Evolutionary conservation across 768 basidiomycete genomes (phyloP), one percentile per base, ranked within the genome.

Genomic region (Boletus tylopilopsis): DNA sequence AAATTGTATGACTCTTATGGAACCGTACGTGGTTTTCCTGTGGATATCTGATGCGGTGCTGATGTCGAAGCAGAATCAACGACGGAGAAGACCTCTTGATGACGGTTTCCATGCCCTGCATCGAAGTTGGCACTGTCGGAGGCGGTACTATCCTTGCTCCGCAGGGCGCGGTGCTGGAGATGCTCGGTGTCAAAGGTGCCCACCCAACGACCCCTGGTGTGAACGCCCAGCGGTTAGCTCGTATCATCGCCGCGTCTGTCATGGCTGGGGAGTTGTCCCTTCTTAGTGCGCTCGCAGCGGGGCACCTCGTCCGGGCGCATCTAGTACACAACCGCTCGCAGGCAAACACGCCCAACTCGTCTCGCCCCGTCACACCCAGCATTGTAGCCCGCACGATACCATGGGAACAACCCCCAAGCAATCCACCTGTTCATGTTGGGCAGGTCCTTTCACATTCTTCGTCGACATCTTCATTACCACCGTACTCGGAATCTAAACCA

Each of bases 1-100:
- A 33, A 94, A 92, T 66, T 99, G 96, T 70, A 95, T 99, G 76
- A 99, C 96, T 1, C 73, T 97, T 40, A 98, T 99, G 95, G 96
- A 99, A 69, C 85, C 94, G 88, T 96, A 67, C 69, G 91, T 58
- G 47, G 38, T 34, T 45, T 16, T 42, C 41, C 19, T 52, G 27
- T 43, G 34, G 42, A 45, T 13, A 0, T 22, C 18, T 57, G 19
- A 49, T 44, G 47, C 6, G 29, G 38, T 21, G 4, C 56, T 49
- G 42, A n/a, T 58, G 2, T 42, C 30, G 41, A 4, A 33, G 44
- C 43, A 94, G 91, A 51, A 86, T 80, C 18, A 96, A 98, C 69
- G 78, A 86, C 55, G 92, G 89, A 44, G 75, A 90, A 58, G 96
- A 98, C 64, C 77, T 98, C 2, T 79, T 98, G 46, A 83, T 98